Conservation (phyloP, 192 early-diverging fungal species). For the Coemansia sp. region DNA sequence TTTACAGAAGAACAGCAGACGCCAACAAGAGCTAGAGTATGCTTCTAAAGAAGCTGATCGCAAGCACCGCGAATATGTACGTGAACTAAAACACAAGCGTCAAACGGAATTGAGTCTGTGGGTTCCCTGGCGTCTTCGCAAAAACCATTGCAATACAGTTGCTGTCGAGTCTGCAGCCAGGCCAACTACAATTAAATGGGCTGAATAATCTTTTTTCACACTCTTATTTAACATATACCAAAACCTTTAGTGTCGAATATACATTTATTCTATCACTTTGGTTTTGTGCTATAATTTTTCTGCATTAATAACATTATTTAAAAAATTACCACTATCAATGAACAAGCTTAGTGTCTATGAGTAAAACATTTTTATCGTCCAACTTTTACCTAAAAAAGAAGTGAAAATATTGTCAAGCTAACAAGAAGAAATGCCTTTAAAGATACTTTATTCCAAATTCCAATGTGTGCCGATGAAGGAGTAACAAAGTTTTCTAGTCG, state of each 20-base stretch:
- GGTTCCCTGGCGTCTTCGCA: slow-evolving; percentile 12
- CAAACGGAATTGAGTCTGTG: slow-evolving; percentile 11
- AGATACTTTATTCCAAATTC: background rate
- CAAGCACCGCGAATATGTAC: slow-evolving; percentile 16
- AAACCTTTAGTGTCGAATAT: too few relatives aligned
- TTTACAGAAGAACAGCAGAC: slow-evolving; percentile 1
- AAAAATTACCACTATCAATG: background rate
- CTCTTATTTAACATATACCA: too few relatives aligned
- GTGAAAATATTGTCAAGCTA: slow-evolving; percentile 3
- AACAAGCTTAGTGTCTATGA: background rate
- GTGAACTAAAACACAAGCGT: slow-evolving; percentile 7
- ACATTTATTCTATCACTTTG: too few relatives aligned
- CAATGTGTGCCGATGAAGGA: background rate
- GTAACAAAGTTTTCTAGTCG: slow-evolving; percentile 20
- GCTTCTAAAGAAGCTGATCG: slow-evolving; percentile 10
- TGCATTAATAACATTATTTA: background rate
- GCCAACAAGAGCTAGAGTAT: slow-evolving; percentile 11
- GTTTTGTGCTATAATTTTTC: background rate
- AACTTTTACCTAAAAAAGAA: slow-evolving; percentile 3
- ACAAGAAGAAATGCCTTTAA: slow-evolving; percentile 13
- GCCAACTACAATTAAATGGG: slow-evolving; percentile 15
- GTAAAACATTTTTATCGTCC: background rate
- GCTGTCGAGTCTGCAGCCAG: background rate
- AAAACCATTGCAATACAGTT: background rate
- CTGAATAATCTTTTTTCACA: background rate